Conservation (phyloP, 139 green algal genomes). For the Zygnema circumcarinatum region DNA sequence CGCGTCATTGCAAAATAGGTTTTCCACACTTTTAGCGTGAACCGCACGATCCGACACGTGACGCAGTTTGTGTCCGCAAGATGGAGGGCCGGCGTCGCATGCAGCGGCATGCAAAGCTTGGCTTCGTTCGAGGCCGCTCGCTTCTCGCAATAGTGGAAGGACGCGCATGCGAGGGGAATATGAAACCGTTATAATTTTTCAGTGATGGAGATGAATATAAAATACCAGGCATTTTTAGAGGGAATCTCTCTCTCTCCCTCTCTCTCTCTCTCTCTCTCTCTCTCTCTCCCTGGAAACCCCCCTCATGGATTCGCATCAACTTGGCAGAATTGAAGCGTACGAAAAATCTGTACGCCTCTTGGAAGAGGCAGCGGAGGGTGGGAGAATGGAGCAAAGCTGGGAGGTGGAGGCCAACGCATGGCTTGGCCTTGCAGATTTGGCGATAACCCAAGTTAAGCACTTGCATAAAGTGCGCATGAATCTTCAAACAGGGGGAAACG, state of each 20-base stretch:
- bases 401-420: not conserved
- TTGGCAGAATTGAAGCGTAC: not conserved
- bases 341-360: not conserved
- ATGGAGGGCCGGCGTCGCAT: too few relatives aligned
- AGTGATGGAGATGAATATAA: not conserved
- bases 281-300: not conserved
- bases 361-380: not conserved
- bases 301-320: not conserved
- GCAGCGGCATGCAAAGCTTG: not conserved
- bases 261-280: not conserved
- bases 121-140: not conserved
- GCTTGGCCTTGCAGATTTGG: not conserved
- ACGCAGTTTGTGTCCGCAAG: too few relatives aligned
- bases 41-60: too few relatives aligned
- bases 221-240: not conserved
- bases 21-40: too few relatives aligned
- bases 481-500: not conserved
- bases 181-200: slow-evolving; percentile 41
- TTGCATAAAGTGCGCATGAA: not conserved
- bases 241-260: not conserved
- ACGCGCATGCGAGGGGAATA: slow-evolving; percentile 96
- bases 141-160: slow-evolving; percentile 92
- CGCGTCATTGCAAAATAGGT: too few relatives aligned
- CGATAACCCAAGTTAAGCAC: not conserved
- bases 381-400: not conserved